Conservation (phyloP, 768 basidiomycete species). For the Neoboletus brunneissimus region DNA sequence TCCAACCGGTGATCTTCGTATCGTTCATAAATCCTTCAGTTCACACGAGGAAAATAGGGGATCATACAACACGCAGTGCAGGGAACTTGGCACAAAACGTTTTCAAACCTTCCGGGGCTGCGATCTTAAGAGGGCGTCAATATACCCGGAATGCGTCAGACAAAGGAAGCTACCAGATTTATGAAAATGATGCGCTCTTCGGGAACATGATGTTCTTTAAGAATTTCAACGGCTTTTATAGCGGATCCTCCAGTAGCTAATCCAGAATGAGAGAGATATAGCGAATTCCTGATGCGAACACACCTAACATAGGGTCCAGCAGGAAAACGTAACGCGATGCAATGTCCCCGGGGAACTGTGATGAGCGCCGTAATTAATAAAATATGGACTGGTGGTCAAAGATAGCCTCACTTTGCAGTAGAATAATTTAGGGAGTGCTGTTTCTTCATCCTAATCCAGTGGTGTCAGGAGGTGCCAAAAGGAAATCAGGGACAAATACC, state of each 20-base stretch:
- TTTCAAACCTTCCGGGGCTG: slow-evolving; percentile 85
- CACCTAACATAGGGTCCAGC: slow-evolving; percentile 96
- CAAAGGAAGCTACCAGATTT: slow-evolving; percentile 60
- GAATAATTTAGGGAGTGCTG: slow-evolving; percentile 88
- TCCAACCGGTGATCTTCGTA: slow-evolving; percentile 87
- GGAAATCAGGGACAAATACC: slow-evolving; percentile 41
- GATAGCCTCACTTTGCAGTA: slow-evolving; percentile 64
- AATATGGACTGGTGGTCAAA: background rate
- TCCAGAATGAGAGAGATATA: background rate
- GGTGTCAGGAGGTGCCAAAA: background rate
- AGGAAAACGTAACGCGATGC: slow-evolving; percentile 88
- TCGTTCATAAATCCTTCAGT: background rate
- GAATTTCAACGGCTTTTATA: slow-evolving; percentile 94
- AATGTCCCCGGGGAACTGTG: slow-evolving; percentile 89
- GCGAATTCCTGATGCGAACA: slow-evolving; percentile 18
- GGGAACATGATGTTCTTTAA: slow-evolving; percentile 87
- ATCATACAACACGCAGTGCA: slow-evolving; percentile 68
- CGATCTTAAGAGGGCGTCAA: slow-evolving; percentile 51
- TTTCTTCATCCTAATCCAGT: slow-evolving; percentile 81
- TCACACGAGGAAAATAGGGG: background rate
- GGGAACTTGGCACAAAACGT: slow-evolving; percentile 79
- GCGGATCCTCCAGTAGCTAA: slow-evolving; percentile 94
- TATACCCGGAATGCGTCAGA: background rate
- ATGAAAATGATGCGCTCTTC: slow-evolving; percentile 95
- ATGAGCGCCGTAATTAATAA: background rate